Evolutionary conservation across 2,329 filamentous ascomycete species (phyloP), one percentile per base, ranked within the genome.

Genomic region (Colletotrichum lentis): DNA sequence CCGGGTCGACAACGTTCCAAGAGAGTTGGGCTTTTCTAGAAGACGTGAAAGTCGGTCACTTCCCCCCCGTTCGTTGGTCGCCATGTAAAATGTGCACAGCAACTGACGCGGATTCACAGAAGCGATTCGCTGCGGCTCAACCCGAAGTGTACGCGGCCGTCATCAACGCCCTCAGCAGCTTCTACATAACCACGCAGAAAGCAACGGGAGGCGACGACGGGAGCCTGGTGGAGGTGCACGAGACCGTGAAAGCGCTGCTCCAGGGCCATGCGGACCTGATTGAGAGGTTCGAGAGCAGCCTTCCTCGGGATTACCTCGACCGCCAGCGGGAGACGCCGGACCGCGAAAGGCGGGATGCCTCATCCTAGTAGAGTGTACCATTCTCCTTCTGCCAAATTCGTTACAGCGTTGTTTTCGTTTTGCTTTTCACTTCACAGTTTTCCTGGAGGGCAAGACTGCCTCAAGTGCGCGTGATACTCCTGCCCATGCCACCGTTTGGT

Each of bases 221-320:
- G 18, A 55, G 24, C 7, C 49, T 68, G 3, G 47, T 18, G 31
- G 46, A 64, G 16, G 46, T 59, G 12, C 65, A 68, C 20, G 54
- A 56, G 14, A 64, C 24, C 8, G 65, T 52, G 10, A 55, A 41
- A 18, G 50, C 16, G 0, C 8, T 68, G 16, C 46, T 68, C 7
- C 61, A 50, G 3, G 65, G 65, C 12, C 65, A 68, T 16, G 22
- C 18, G 11, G 65, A 68, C 20, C 49, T 68, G 24, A 20, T 68
- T n/a, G 61, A 68, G 14, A 64, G 61, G n/a, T 68, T 68, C 16
- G 65, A 68, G 24, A 60, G 54, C 18, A 59, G 47, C 11, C 61
- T 68, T 14, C 65, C 65, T 1, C 27, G 16, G 10, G 65, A 64
- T 5, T 64, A 68, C 35, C 52, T 68, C 7, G 11, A 55, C 6